phyloP scores from a whole-genome alignment of 1,284 basidiomycete genomes.

The Cutaneotrichosporon daszewskae region DNA sequence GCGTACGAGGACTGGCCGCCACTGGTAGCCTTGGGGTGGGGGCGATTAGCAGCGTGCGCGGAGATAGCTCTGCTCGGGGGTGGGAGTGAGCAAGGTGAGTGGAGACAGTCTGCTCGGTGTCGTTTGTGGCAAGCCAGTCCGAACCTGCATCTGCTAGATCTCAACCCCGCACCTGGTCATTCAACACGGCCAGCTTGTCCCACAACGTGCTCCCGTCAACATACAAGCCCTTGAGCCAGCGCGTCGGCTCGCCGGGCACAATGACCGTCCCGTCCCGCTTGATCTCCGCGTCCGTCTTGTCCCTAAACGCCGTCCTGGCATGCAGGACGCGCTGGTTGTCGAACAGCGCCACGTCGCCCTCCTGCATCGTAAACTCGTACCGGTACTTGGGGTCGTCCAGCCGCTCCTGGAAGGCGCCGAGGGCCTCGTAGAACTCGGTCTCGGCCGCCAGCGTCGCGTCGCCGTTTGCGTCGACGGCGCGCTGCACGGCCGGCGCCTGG shows the following conservation, averaged over 20 bases:
- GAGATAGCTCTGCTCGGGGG: too few species aligned
- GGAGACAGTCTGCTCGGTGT: too few species aligned
- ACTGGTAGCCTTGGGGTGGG: too few species aligned
- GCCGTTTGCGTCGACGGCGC: constrained; percentile 1
- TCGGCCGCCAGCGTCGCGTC: constrained; percentile 23
- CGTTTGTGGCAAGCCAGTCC: too few species aligned
- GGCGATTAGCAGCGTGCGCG: too few species aligned
- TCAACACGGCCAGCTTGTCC: constrained; percentile 49
- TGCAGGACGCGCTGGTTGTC: constrained; percentile 92
- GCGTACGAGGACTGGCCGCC: too few species aligned
- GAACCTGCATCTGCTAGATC: too few species aligned
- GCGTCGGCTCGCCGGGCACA: constrained; percentile 53
- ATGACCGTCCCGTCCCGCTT: constrained; percentile 28
- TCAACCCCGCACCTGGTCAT: constrained; percentile 16
- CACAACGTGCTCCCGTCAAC: constrained; percentile 70
- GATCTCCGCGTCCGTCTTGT: constrained; percentile 37
- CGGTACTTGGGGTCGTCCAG: constrained; percentile 57
- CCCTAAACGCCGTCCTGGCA: constrained; percentile 71
- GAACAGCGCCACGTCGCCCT: constrained; percentile 85
- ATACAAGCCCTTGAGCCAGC: constrained; percentile 85
- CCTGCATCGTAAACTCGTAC: constrained; percentile 64
- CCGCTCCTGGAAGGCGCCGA: constrained; percentile 59
- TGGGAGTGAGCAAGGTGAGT: too few species aligned
- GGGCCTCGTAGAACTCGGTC: constrained; percentile 59
- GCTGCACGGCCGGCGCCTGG: constrained; percentile 56